Evolutionary conservation across 345 rosid genomes (phyloP).

Genomic region (Orychophragmus violaceus): DNA sequence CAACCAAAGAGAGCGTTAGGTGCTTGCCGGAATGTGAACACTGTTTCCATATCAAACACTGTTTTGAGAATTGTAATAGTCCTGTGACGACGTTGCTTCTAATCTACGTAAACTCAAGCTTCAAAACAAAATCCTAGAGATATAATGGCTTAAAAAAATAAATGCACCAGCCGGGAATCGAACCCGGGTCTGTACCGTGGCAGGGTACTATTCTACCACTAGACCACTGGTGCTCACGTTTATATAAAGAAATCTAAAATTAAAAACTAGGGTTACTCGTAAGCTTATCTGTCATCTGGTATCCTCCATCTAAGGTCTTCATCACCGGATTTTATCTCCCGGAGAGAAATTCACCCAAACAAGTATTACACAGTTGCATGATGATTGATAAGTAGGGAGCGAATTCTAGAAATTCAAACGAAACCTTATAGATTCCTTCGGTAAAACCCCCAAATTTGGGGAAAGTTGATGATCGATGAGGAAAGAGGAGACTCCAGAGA

Average conservation of each 20-base stretch:
- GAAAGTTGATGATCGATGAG: slow-evolving; percentile 30
- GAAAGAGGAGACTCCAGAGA: slow-evolving; percentile 41
- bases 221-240: slow-evolving; percentile 73
- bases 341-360: slow-evolving; percentile 1
- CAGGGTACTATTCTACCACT: slow-evolving; percentile 75
- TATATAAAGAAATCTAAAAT: no score
- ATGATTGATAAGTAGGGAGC: neutral
- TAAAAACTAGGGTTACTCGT: no score
- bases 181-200: slow-evolving; percentile 68
- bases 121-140: no score
- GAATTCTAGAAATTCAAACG: neutral
- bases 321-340: no score
- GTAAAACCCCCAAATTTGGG: no score
- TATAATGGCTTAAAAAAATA: no score
- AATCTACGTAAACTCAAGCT: no score
- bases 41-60: neutral
- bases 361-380: neutral
- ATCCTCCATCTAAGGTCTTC: no score
- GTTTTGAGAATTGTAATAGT: no score
- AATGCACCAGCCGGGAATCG: slow-evolving; percentile 69
- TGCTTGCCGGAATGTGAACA: neutral
- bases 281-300: no score
- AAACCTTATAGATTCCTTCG: neutral
- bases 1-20: neutral
- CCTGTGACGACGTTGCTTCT: no score